Percentiles rank a stretch among this genome's conserved stretches.
Evolutionary conservation across 371 early-diverging fungal genomes (phyloP).

Genomic region (Rhizomucor miehei): DNA sequence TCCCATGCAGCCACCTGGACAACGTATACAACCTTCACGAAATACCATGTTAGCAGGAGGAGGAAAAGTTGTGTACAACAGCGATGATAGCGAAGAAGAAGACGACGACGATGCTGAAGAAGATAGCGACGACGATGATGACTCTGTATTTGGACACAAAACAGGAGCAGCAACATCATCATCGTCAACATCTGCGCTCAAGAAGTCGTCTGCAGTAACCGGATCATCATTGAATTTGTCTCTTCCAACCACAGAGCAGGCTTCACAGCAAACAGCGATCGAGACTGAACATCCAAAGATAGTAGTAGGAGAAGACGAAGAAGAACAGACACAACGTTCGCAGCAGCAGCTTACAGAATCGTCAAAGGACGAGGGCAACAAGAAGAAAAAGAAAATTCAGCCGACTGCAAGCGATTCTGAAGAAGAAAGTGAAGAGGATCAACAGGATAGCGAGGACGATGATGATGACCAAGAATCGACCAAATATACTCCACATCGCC

Average conservation of each 20-base stretch:
- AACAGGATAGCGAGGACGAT: slow-evolving; percentile 2
- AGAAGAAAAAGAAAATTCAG: slow-evolving; percentile 2
- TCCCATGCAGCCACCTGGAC: slow-evolving; percentile 4
- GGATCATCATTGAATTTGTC: neutral
- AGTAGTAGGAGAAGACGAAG: neutral
- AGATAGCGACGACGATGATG: slow-evolving; percentile 26
- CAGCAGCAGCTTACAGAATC: slow-evolving; percentile 11
- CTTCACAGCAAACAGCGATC: too few species aligned
- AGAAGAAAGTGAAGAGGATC: slow-evolving; percentile 7
- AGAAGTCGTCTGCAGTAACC: neutral
- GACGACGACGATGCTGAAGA: slow-evolving; percentile 28
- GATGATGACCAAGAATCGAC: slow-evolving; percentile 13
- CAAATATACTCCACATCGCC: slow-evolving; percentile 8
- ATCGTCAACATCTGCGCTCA: slow-evolving; percentile 6
- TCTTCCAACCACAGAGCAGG: neutral
- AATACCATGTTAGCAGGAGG: too few species aligned
- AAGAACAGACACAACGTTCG: neutral
- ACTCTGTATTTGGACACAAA: slow-evolving; percentile 18
- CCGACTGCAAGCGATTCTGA: slow-evolving; percentile 3
- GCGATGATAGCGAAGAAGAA: slow-evolving; percentile 34
- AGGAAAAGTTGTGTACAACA: slow-evolving; percentile 30
- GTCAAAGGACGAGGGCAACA: slow-evolving; percentile 8
- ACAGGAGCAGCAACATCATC: slow-evolving; percentile 7
- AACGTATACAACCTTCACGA: too few species aligned
- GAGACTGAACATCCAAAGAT: neutral